These are phyloP conservation scores for Globisporangium yorkense DNA, from an alignment of 352 stramenopile species.

Conservation along the genomic window DNA sequence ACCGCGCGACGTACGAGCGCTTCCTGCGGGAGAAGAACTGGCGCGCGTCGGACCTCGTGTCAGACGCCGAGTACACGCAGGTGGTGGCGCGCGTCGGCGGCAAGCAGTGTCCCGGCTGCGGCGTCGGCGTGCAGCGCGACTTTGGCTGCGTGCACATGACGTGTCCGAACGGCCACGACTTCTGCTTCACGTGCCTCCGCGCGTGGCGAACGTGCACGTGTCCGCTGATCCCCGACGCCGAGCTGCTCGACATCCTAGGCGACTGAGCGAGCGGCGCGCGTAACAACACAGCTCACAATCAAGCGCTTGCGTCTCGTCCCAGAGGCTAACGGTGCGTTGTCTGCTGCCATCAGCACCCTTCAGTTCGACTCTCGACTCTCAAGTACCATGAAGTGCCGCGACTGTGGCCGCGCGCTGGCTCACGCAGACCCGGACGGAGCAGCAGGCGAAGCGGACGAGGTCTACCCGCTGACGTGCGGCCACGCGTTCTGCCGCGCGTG, in stretches of 20 bases:
- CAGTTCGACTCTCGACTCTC: background rate
- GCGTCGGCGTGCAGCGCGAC: conserved; percentile 63
- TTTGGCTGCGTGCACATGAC: conserved; percentile 77
- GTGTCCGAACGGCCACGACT: conserved; percentile 66
- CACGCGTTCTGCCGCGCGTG: conserved; percentile 29
- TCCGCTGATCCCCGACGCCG: conserved; percentile 46
- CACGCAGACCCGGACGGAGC: no score
- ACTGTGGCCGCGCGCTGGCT: background rate
- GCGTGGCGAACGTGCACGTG: conserved; percentile 52
- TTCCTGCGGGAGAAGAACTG: conserved; percentile 49
- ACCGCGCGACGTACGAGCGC: conserved; percentile 41
- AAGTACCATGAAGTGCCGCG: conserved; percentile 1
- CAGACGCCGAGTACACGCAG: conserved; percentile 53
- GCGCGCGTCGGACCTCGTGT: conserved; percentile 48
- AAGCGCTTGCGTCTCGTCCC: background rate
- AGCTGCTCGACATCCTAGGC: conserved; percentile 44
- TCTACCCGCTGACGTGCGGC: conserved; percentile 37
- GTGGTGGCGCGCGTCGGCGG: conserved; percentile 34
- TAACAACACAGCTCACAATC: background rate
- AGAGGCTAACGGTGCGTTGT: background rate
- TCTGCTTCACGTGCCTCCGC: conserved; percentile 66
- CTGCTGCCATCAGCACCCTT: background rate
- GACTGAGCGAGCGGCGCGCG: conserved; percentile 19
- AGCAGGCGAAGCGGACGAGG: background rate
- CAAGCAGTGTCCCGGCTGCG: conserved; percentile 74